Evolutionary conservation across 371 early-diverging fungal species (phyloP), one percentile per base, ranked within the genome.

Genomic region (Mortierella sp.): DNA sequence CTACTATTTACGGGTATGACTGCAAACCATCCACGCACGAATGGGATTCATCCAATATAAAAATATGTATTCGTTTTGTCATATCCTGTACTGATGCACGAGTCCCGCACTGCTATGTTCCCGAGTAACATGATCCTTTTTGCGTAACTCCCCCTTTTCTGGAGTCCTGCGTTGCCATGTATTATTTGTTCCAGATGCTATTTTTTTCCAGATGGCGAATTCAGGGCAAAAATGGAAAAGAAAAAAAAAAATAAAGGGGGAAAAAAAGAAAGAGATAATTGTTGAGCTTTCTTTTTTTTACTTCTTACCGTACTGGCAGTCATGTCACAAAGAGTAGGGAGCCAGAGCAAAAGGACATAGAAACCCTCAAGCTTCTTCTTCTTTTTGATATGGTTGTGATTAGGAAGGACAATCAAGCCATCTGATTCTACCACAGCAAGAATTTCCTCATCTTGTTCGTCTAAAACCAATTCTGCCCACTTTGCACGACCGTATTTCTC

Each of bases 271-370:
- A 9, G 59, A 37, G 40, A 40, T 54, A 23, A 54, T 28, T 29
- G 8, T 54, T 23, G 54, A 17, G 29, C 9, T 13, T 23, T 51
- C 23, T n/a, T 5, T 12, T 29, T 60, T n/a, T 32, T 12, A 34
- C 22, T 31, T 61, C 81, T 85, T 89, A 93, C 91, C 34, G 97
- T 96, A 2, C 97, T 98, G 28, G 94, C 96, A 13, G 91, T 89
- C 83, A 98, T 87, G 86, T 98, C 98, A 81, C 95, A 97, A 13
- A 94, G 80, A 0, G 97, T 94, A 7, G 98, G 98, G 9, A 97
- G 71, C 94, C 95, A 94, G 72, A 98, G 91, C 66, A 93, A 82
- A 13, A 96, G 74, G 8, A 89, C 81, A 37, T 70, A 53, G 55
- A 68, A 45, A 51, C 75, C 75, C 45, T 82, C 62, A 31, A 76